Base-by-base conservation (phyloP, 2,329 filamentous ascomycete species). In the Ophiostoma sp. region DNA sequence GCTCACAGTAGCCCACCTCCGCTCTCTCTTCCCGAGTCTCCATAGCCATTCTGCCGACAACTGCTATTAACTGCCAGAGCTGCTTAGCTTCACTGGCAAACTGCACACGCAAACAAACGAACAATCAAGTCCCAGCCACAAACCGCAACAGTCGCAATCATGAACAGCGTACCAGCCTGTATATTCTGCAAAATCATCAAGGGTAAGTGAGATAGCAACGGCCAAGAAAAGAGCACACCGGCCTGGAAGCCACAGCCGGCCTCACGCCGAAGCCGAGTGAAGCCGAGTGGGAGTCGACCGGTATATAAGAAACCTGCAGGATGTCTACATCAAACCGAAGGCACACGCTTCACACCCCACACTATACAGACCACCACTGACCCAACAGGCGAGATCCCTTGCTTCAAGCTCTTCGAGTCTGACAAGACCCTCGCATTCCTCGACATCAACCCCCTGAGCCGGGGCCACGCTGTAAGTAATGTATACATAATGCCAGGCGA, bases 111-210 rank as follows among this genome's bases (percentile, higher is more conserved):
- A 17, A 20, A n/a, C 31, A 23, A 27, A 13, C 52, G 31, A 60
- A 44, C 13, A 2, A 44, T 5, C 44, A 48, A 48, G 5, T 20
- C 8, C 39, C 11, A 48, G 11, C 15, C 13, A 31, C 27, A 23
- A 67, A 67, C 41, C n/a, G 20, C n/a, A 67, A 11, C 10, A 67
- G 8, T n/a, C 65, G 65, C 36, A 67, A 52, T 15, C 41, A 44
- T 62, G 52, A 78, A 74, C 71, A 82, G 75, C 72, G 86, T 87
- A 83, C 85, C 89, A 69, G 84, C 90, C 73, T 99, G 95, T 79
- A 93, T 98, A 78, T 99, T 99, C 84, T 99, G 95, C 86, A 96
- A 93, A 81, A 98, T 99, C 79, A 90, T 99, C 83, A 96, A 96
- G 86, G 94, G 94, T 84, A 77, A 72, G 77, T 74, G 62, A 39